A percentile compares a stretch with the other conserved stretches of the same genome.
phyloP scores from a whole-genome alignment of 495 filamentous ascomycete genomes.

The Hypoxylon trugodes region DNA sequence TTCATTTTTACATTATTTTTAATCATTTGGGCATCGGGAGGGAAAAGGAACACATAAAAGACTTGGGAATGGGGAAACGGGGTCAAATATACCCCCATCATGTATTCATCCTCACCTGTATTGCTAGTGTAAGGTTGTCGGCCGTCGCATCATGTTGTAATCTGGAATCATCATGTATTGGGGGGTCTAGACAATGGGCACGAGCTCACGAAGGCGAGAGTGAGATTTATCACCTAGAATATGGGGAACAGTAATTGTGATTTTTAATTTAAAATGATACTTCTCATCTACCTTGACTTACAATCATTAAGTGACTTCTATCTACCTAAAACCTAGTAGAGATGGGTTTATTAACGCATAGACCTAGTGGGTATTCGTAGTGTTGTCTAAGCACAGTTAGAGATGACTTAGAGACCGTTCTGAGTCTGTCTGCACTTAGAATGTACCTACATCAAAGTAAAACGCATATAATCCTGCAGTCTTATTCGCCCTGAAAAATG shows the following conservation, averaged over 20 bases:
- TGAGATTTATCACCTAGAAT: conserved; percentile 13
- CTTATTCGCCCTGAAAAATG: no score
- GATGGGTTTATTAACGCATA: no score
- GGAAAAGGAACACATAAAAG: conserved; percentile 12
- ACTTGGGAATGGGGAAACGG: background rate
- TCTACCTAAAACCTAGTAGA: no score
- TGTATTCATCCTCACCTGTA: conserved; percentile 37
- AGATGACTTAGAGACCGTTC: no score
- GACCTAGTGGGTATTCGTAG: no score
- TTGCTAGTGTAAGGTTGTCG: conserved; percentile 42
- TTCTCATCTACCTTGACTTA: no score
- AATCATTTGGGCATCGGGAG: conserved; percentile 9
- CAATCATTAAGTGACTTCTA: no score
- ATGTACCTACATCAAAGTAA: no score
- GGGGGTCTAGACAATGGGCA: conserved; percentile 39
- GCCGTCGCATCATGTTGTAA: conserved; percentile 29
- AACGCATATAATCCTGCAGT: no score
- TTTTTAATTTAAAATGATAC: conserved; percentile 24
- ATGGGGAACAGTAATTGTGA: conserved; percentile 17
- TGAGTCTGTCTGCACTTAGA: no score
- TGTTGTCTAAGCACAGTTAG: no score
- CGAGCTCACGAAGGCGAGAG: conserved; percentile 30
- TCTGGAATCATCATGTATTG: conserved; percentile 19
- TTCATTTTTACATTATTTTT: conserved; percentile 2
- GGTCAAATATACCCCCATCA: conserved; percentile 6